Base-by-base conservation (phyloP, 2,329 filamentous ascomycete genomes). In the Colletotrichum tropicicola region DNA sequence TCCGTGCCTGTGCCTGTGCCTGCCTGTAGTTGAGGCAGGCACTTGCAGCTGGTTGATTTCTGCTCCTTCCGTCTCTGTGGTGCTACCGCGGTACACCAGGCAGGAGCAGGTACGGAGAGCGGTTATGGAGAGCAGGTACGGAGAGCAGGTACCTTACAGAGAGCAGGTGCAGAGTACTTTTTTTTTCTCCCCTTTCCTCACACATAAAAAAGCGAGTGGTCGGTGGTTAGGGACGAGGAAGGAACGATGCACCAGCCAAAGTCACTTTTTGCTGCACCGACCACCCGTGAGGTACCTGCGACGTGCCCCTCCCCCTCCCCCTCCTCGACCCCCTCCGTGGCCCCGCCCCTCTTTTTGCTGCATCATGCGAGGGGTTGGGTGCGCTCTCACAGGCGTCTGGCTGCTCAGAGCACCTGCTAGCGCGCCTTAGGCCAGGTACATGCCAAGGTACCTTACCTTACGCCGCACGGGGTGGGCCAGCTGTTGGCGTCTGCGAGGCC, bases 301-400 rank as follows among this genome's bases (percentile, higher is more conserved):
- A 32, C 41, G 30, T 48, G 61, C 61, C 61, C 61, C 61, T 60
- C 56, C 25, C 23, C 30, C 57, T 19, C 25, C 28, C 28, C 37
- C 35, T 41, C 59, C 21, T 52, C 17, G 30, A 44, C 19, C 43
- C 54, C 59, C 54, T 59, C 59, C 54, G 45, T 51, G 54, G 48
- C 28, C 57, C 35, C 44, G 61, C 57, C 61, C 43, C 57, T 53
- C 55, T 55, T 61, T 60, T 55, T 44, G 27, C 56, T 39, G 44
- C 48, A 65, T 60, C 27, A 51, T 60, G 61, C 61, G 61, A 65
- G 61, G 61, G 61, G 61, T 25, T 65, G 61, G 61, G 43, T n/a
- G n/a, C 35, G 8, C 59, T 55, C 47, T 59, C 15, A 54, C 54
- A 25, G 37, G 35, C 54, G 35, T 23, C 13, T 13, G 15, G 6